A percentile compares a stretch with the other conserved stretches of the same genome.
These are phyloP conservation scores for Solanum hybrid DNA, from an alignment of 305 asterid species.

Conservation along the genomic window DNA sequence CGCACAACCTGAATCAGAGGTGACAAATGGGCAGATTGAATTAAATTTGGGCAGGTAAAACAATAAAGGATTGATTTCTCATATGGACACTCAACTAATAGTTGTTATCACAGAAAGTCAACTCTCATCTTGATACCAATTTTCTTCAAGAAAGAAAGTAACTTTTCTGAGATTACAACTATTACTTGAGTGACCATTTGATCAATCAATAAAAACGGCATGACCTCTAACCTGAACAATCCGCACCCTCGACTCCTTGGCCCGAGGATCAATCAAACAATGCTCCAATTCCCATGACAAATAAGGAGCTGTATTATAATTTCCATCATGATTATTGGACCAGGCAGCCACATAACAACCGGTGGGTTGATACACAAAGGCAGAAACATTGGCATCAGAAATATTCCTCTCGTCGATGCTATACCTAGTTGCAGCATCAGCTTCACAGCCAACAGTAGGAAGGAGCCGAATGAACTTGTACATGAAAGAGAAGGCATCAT, in stretches of 20 bases:
- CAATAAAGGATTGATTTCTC: background rate
- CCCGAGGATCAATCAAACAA: slow-evolving; percentile 60
- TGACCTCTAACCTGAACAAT: slow-evolving; percentile 37
- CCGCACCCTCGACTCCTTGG: slow-evolving; percentile 56
- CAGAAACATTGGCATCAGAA: slow-evolving; percentile 2
- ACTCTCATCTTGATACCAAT: background rate
- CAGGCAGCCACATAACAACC: slow-evolving; percentile 76
- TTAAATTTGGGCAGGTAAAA: background rate
- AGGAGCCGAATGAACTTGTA: slow-evolving; percentile 60
- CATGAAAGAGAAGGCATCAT: slow-evolving; percentile 16
- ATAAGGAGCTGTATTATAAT: background rate
- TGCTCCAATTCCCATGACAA: slow-evolving; percentile 53
- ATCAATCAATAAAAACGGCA: background rate
- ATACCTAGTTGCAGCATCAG: slow-evolving; percentile 81
- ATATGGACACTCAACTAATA: background rate
- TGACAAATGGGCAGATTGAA: background rate
- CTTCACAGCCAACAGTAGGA: slow-evolving; percentile 98
- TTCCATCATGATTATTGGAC: slow-evolving; percentile 12
- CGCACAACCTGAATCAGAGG: background rate
- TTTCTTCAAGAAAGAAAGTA: background rate
- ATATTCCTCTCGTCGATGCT: slow-evolving; percentile 31
- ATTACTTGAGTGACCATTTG: background rate
- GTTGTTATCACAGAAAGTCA: background rate
- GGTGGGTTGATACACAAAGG: slow-evolving; percentile 47
- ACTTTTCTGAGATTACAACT: background rate